Conservation (phyloP, 805 yeast species). For the Danielozyma ontarioensis region DNA sequence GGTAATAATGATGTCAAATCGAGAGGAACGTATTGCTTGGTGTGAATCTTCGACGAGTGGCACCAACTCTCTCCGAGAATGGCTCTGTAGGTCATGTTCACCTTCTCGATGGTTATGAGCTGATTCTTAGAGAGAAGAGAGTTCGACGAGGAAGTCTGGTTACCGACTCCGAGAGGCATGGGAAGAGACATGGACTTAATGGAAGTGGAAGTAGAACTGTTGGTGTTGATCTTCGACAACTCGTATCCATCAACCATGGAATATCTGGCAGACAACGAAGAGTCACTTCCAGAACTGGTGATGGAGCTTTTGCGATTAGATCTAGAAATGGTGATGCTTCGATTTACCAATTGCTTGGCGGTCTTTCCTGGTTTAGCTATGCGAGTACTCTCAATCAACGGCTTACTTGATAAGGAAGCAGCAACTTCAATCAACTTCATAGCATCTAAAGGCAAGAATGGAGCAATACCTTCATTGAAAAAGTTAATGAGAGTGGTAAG, state of each 20-base stretch:
- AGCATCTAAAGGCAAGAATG: constrained; percentile 59
- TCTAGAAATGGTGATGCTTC: constrained; percentile 41
- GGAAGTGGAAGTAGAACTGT: constrained; percentile 38
- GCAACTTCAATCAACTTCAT: constrained; percentile 57
- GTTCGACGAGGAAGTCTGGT: constrained; percentile 35
- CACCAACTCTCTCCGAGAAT: constrained; percentile 49
- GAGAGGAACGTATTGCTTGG: constrained; percentile 26
- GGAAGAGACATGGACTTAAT: constrained; percentile 37
- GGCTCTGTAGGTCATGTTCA: constrained; percentile 49
- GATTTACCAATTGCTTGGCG: constrained; percentile 44
- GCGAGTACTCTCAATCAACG: constrained; percentile 38
- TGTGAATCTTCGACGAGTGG: constrained; percentile 19
- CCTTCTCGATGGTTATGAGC: constrained; percentile 40
- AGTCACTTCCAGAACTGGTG: constrained; percentile 17
- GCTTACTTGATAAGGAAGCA: constrained; percentile 52
- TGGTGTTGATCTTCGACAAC: constrained; percentile 45
- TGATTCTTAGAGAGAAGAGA: constrained; percentile 37
- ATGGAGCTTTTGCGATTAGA: constrained; percentile 33
- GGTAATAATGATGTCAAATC: constrained; percentile 33
- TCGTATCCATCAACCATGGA: constrained; percentile 58
- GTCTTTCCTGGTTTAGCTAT: constrained; percentile 14
- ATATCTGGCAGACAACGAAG: constrained; percentile 24
- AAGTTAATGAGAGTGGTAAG: constrained; percentile 71
- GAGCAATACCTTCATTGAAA: constrained; percentile 71
- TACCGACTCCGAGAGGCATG: constrained; percentile 39